A percentile compares a stretch with the other conserved stretches of the same genome.
phyloP scores from a whole-genome alignment of 2,329 filamentous ascomycete genomes.

The Trichophyton verrucosum region DNA sequence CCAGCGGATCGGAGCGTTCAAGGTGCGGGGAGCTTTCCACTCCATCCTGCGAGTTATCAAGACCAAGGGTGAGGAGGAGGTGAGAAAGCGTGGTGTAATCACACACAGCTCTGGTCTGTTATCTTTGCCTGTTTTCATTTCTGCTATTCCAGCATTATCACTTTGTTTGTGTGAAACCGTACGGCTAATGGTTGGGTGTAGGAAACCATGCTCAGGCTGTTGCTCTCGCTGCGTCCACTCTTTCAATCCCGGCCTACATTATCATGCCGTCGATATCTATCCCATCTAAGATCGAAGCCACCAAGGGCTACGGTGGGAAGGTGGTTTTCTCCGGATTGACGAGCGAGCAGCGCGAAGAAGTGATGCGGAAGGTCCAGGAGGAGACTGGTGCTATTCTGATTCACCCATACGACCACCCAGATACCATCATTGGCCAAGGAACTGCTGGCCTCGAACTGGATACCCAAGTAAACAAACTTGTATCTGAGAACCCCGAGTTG shows the following conservation, averaged over 20 bases:
- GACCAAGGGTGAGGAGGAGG: constrained; percentile 49
- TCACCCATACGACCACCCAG: constrained; percentile 82
- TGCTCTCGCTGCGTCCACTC: constrained; percentile 64
- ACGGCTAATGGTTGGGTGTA: constrained; percentile 25
- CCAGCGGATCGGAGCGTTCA: constrained; percentile 85
- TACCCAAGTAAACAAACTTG: constrained; percentile 51
- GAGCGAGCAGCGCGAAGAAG: constrained; percentile 65
- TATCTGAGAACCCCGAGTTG: constrained; percentile 25
- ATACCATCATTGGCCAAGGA: constrained; percentile 89
- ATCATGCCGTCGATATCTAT: constrained; percentile 84
- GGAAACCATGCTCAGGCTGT: constrained; percentile 94
- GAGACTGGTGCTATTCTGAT: constrained; percentile 67
- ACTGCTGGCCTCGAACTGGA: constrained; percentile 75
- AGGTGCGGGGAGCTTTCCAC: constrained; percentile 81
- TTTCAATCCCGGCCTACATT: constrained; percentile 67
- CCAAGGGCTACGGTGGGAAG: constrained; percentile 60
- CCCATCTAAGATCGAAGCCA: constrained; percentile 77
- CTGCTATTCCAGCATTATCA: neutral
- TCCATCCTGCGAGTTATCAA: constrained; percentile 58
- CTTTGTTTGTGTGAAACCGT: neutral
- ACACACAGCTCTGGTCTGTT: constrained; percentile 74
- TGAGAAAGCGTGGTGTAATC: constrained; percentile 58
- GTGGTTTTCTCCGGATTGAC: constrained; percentile 77
- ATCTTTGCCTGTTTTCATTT: neutral
- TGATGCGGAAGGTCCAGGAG: constrained; percentile 54